These are phyloP conservation scores for Sanchytrium tribonematis DNA, from an alignment of 371 early-diverging fungal genomes.

Conservation along the genomic window DNA sequence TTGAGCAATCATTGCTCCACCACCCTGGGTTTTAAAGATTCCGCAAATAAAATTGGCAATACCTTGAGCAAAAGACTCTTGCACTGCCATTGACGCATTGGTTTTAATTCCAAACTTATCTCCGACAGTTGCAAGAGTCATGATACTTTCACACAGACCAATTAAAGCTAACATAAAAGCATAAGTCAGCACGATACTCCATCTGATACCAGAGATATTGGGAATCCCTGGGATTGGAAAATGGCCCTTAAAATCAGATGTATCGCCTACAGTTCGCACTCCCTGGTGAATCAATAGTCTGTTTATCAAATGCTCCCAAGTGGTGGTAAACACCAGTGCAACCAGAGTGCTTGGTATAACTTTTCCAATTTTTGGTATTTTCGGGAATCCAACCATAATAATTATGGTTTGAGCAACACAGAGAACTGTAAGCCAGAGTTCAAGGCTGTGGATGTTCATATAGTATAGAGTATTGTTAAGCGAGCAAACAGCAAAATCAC, in stretches of 20 bases:
- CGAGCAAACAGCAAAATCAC: background rate
- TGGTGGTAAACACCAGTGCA: background rate
- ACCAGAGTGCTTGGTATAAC: background rate
- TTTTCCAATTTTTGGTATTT: background rate
- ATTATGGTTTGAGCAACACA: slow-evolving; percentile 3
- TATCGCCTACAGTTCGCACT: background rate
- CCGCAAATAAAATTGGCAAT: slow-evolving; percentile 4
- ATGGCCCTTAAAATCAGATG: background rate
- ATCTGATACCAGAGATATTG: background rate
- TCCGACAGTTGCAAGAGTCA: background rate
- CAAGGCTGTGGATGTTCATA: slow-evolving; percentile 1
- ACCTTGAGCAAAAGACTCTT: slow-evolving; percentile 1
- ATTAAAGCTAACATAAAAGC: background rate
- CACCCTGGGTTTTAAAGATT: slow-evolving; percentile 3
- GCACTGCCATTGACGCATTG: background rate
- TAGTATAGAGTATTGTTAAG: background rate
- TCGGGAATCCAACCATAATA: slow-evolving; percentile 2
- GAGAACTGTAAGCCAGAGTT: slow-evolving; percentile 4
- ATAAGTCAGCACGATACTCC: background rate
- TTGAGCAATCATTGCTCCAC: slow-evolving; percentile 6
- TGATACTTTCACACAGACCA: background rate
- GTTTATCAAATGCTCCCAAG: background rate
- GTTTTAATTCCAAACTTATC: background rate
- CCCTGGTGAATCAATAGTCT: background rate
- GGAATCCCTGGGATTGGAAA: background rate